Base-by-base conservation (phyloP, 345 rosid species). In the Psidium guajava region DNA sequence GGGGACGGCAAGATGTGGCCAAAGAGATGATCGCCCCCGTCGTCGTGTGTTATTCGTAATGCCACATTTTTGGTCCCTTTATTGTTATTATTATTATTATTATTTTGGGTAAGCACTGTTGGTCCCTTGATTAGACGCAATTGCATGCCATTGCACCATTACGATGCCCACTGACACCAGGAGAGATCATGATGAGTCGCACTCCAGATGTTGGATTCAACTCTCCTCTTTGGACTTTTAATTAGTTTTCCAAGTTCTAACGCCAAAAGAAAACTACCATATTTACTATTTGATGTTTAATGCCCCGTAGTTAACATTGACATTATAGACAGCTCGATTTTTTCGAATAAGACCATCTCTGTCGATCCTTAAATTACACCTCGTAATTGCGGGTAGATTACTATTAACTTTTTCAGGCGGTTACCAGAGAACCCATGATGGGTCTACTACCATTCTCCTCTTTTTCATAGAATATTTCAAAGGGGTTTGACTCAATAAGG, bases 1-100 rank as follows among this genome's bases (percentile, higher is more conserved):
- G 90, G 88, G 90, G 88, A 84, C 89, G 86, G 88, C 91, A 84
- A 61, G 83, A 86, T 54, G 54, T 59, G 89, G 74, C 84, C 90
- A 54, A 69, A 69, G 85, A 20, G 80, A 69, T 18, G 80, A 18
- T 36, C 47, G 25, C 25, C 77, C 77, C 21, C 14, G 52, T 50
- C 52, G 52, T 50, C 52, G 14, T 44, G 6, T 6, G 47, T 44
- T 6, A 6, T 28, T 64, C 75, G 44, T 15, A 64, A 28, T 28
- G 1, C 75, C 75, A 7, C 75, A 44, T 50, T 69, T 32, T 57
- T 54, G 25, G 54, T 53, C 54, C 54, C 18, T 52, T 52, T 49
- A 36, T 36, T 36, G 3, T 36, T 36, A 36, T 36, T 36, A 36
- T 36, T 36, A 36, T 36, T 36, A 36, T 36, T 47, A 1, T 49